Base-by-base conservation (phyloP, 441 rosid genomes). In the Aleurites moluccanus region DNA sequence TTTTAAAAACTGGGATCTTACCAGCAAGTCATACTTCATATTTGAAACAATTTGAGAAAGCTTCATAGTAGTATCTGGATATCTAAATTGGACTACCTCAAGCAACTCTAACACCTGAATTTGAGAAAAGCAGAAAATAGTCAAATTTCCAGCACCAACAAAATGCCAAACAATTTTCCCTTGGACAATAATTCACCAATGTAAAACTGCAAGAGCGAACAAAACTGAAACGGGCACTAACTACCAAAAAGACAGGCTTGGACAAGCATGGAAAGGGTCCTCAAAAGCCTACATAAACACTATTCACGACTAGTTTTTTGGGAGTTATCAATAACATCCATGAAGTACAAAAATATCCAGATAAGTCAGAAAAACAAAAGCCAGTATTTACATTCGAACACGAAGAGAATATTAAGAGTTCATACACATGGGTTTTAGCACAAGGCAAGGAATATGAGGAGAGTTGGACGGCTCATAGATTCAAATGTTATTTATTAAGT, bases 71-170 rank as follows among this genome's bases (percentile, higher is more conserved):
- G 98, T 83, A 83, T 92, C 96, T n/a, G 99, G 99, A 69, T 92
- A 84, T 83, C 89, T 89, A 79, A 93, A 96, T 78, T 93, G 98
- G 66, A 96, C 83, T 52, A 92, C 90, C 77, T 92, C 97, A 81
- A 96, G 98, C 84, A 93, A 81, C 78, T 88, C 97, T 74, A 92
- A 82, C 70, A 89, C 99, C 99, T 94, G 83, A 62, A 80, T 79
- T 78, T 75, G 63, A 64, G 55, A 44, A 45, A 69, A 75, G 75
- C 67, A 52, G 60, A 64, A 77, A 35, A 44, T 15, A 18, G 50
- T 77, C 75, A 76, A 76, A 61, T 77, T 67, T 20, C 56, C 42
- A 71, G 60, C 40, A 73, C 55, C 67, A 82, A 55, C 42, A 49
- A 53, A 75, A 47, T 35, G 74, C 67, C 45, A 76, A 73, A 33